Percentiles rank a stretch among this genome's conserved stretches.
Evolutionary conservation across 257 asterid species (phyloP).

Genomic region (Rauvolfia tetraphylla): DNA sequence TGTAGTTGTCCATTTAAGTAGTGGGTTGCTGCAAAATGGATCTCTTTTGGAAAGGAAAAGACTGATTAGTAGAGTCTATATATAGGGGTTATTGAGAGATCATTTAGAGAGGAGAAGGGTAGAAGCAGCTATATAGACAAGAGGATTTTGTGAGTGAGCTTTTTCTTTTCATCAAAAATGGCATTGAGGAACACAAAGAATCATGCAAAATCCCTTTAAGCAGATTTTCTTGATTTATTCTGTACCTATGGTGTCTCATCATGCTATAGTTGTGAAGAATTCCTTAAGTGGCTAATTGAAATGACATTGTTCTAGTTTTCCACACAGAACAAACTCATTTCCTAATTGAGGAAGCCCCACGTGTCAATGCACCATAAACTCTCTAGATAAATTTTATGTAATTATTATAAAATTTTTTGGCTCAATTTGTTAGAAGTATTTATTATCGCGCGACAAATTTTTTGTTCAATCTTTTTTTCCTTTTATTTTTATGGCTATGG

Average conservation of each 20-base stretch:
- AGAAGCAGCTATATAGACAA: conserved; percentile 1
- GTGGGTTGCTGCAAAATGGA: too few relatives aligned
- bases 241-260: conserved; percentile 39
- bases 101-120: background rate
- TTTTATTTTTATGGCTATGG: too few relatives aligned
- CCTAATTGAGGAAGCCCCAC: conserved; percentile 40
- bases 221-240: conserved; percentile 20
- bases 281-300: conserved; percentile 24
- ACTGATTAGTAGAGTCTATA: background rate
- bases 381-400: too few relatives aligned
- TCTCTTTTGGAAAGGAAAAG: background rate
- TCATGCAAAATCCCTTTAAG: conserved; percentile 15
- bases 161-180: conserved; percentile 6
- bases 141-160: background rate
- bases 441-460: too few relatives aligned
- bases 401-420: too few relatives aligned
- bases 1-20: too few relatives aligned
- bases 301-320: conserved; percentile 14
- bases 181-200: conserved; percentile 1
- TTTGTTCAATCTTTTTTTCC: too few relatives aligned
- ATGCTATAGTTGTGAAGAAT: conserved; percentile 24
- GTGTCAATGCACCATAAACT: conserved; percentile 12
- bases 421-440: too few relatives aligned
- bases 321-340: conserved; percentile 22
- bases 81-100: background rate